phyloP scores from a whole-genome alignment of 2,329 filamentous ascomycete species.

The Huntiella decipiens region DNA sequence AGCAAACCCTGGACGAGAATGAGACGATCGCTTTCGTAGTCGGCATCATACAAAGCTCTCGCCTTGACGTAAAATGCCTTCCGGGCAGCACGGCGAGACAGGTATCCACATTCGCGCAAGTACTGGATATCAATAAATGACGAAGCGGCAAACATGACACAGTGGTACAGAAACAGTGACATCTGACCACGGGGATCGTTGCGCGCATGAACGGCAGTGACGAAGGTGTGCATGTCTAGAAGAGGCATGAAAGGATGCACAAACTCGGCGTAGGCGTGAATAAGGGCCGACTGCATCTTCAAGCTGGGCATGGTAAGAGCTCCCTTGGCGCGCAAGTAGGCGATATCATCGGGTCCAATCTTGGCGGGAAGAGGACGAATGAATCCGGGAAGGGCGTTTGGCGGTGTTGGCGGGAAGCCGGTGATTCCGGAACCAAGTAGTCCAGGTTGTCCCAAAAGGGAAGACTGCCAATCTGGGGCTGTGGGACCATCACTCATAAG shows the following conservation, averaged over 20 bases:
- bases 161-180: slow-evolving; percentile 78
- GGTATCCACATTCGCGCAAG: slow-evolving; percentile 58
- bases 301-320: slow-evolving; percentile 57
- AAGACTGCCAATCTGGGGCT: too few relatives aligned
- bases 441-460: too few relatives aligned
- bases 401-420: neutral
- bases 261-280: slow-evolving; percentile 70
- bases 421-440: too few relatives aligned
- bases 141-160: slow-evolving; percentile 83
- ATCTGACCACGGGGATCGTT: slow-evolving; percentile 54
- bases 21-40: slow-evolving; percentile 81
- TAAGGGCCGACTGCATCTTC: slow-evolving; percentile 56
- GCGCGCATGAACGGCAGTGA: slow-evolving; percentile 39
- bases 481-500: too few relatives aligned
- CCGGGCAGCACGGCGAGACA: slow-evolving; percentile 59
- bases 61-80: slow-evolving; percentile 81
- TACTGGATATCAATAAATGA: slow-evolving; percentile 71
- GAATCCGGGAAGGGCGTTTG: slow-evolving; percentile 39
- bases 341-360: slow-evolving; percentile 63
- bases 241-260: slow-evolving; percentile 91
- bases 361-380: slow-evolving; percentile 62
- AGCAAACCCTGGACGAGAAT: slow-evolving; percentile 74
- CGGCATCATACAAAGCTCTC: slow-evolving; percentile 82
- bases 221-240: slow-evolving; percentile 46
- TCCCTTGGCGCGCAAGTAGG: slow-evolving; percentile 68